phyloP scores from a whole-genome alignment of 371 early-diverging fungal species.

The Mucor racemosus region DNA sequence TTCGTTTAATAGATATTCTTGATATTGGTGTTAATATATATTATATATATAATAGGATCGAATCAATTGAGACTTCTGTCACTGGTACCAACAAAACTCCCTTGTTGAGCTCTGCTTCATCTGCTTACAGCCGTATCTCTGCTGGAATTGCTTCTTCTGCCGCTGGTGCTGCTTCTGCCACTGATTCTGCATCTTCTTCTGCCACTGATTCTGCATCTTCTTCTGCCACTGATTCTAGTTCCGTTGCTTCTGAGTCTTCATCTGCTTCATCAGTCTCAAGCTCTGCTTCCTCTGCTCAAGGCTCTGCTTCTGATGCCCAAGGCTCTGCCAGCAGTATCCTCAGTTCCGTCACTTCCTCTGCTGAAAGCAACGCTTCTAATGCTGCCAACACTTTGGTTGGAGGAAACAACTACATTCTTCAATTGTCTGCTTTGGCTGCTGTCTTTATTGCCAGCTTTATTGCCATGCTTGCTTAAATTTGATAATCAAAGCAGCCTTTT shows the following conservation, averaged over 20 bases:
- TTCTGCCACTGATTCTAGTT: background rate
- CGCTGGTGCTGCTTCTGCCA: background rate
- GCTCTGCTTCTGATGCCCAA: background rate
- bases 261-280: background rate
- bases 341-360: slow-evolving; percentile 9
- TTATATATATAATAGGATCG: slow-evolving; percentile 9
- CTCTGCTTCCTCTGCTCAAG: background rate
- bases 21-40: too few species aligned
- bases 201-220: background rate
- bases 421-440: slow-evolving; percentile 19
- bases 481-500: background rate
- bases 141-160: slow-evolving; percentile 14
- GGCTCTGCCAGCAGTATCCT: slow-evolving; percentile 1
- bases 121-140: slow-evolving; percentile 36
- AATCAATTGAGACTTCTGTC: slow-evolving; percentile 4
- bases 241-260: background rate
- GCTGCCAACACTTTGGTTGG: slow-evolving; percentile 2
- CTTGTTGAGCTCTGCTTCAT: slow-evolving; percentile 23
- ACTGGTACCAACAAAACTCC: background rate
- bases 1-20: background rate
- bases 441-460: slow-evolving; percentile 33
- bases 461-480: slow-evolving; percentile 32
- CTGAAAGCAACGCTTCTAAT: background rate
- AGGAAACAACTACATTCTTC: slow-evolving; percentile 3
- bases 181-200: background rate